Evolutionary conservation across 192 early-diverging fungal genomes (phyloP), one percentile per base, ranked within the genome.

Genomic region (Rhizophagus prolifer): DNA sequence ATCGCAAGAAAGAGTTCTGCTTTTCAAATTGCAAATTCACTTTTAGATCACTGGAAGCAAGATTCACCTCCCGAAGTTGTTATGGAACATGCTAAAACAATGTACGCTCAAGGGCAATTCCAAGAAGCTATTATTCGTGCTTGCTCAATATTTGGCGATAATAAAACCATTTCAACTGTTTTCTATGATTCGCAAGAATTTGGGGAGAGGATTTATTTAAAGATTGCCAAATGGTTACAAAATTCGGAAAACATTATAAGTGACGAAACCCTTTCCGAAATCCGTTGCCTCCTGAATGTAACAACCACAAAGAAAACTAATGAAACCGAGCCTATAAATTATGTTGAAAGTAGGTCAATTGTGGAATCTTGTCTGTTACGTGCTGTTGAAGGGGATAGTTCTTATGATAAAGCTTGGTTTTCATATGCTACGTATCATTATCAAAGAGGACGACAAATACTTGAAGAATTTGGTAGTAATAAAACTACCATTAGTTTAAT

Each of bases 331-430:
- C 14, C 19, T 13, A 7, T 60, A 16, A 74, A 61, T 34, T 12
- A 61, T 61, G 16, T 38, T 12, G 34, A 74, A 21, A 31, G 25
- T 36, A 26, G 16, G 23, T 19, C 28, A 13, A 61, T 61, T 72
- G 30, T 76, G 59, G 66, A 76, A 73, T 54, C 58, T 26, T 88
- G 82, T 63, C 80, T 91, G 19, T 60, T 65, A 10, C 78, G 76
- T 34, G 86, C 88, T 0, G 85, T 86, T 19, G 76, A 78, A 30
- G 58, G 79, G 19, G 79, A 82, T 19, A 69, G 81, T 8, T 72
- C 70, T 21, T 79, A 79, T 76, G 59, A 74, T 5, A 91, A 91
- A 79, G 84, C 87, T 9, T 93, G 92, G 92, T 89, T 90, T 54
- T 72, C 82, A 4, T 88, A 85, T 74, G 91, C 85, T 28, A 80